Evolutionary conservation across 495 filamentous ascomycete genomes (phyloP), one percentile per base, ranked within the genome.

Genomic region (Podospora tetraspora): DNA sequence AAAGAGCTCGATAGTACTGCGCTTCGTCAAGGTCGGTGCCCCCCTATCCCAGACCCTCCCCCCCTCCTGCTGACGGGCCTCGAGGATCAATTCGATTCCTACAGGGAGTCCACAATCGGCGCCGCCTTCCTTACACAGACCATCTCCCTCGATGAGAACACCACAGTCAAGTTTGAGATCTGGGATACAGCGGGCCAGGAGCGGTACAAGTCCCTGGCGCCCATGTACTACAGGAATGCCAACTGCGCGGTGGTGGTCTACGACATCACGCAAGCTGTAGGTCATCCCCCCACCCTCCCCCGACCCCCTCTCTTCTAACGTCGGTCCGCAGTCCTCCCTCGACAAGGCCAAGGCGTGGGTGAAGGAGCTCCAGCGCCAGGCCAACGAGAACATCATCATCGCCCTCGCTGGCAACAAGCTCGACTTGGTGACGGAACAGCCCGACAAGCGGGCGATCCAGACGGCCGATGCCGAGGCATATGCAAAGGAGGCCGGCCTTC

Each of bases 301-400:
- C 12, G 32, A 11, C 57, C 23, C 19, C 21, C 25, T 13, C 63
- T 22, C 24, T 65, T 64, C 69, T 64, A 11, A 72, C 72, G 62
- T 1, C 29, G 11, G 21, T 25, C 30, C 3, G 9, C 75, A 99
- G 95, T 86, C 92, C 69, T 98, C 96, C 7, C 83, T 99, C 67
- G 95, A 99, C 81, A 99, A 99, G 84, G 95, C 95, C 67, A 99
- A 99, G 78, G 89, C 93, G 32, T 99, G 95, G 95, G 93, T 99
- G n/a, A 98, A 98, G 80, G 96, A 99, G 75, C 87, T 99, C 43
- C 96, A 99, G 80, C 88, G 95, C 68, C 95, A 99, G 83, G 96
- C 96, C 57, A 98, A 98, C 82, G 95, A 98, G 81, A 98, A 98
- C 79, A 98, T 99, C 79, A 92, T 99, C 74, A 99, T 99, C 78